Evolutionary conservation across 148 eudicot species (phyloP), one percentile per base, ranked within the genome.

Genomic region (Fallopia convolvulus): DNA sequence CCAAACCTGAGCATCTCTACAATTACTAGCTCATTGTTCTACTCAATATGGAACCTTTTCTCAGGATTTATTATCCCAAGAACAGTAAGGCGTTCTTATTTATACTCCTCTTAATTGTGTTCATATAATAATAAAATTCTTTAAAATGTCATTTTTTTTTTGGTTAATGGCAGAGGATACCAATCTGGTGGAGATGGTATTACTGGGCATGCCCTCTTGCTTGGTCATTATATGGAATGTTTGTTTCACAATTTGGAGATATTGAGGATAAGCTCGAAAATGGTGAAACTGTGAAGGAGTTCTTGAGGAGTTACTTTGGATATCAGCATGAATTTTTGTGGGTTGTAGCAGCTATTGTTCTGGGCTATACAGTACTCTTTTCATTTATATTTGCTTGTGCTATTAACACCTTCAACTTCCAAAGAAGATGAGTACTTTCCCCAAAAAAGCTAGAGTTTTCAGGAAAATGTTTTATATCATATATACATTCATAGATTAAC

Each of bases 91-190:
- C 50, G 13, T 21, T 58, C 32, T 50, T 14, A 13, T 50, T 15
- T 56, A 56, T 6, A 17, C 8, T 56, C 26, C 8, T 56, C 11
- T 56, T 56, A 6, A 23, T 7, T 58, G 32, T 12, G 15, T 50
- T 50, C 17, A 50, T 26, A 26, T 26, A 26, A 26, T 26, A 26
- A 26, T 26, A 26, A 1, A 26, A 26, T 26, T 26, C 0, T 26
- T 26, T 26, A 26, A 0, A 26, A 26, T 26, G 30, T 26, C 30
- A 26, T 36, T 36, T 36, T 36, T 36, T 3, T 36, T n/a, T n/a
- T n/a, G n/a, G n/a, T n/a, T 4, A 58, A 58, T 66, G 41, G 42
- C 72, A 73, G 75, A 73, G 75, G 75, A 42, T 73, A 73, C 75
- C 75, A 0, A 73, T 73, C 1, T 73, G 75, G 75, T 73, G 75